A percentile compares a stretch with the other conserved stretches of the same genome.
Conservation (phyloP, 345 rosid genomes). For the Erysimum cheiranthoides region DNA sequence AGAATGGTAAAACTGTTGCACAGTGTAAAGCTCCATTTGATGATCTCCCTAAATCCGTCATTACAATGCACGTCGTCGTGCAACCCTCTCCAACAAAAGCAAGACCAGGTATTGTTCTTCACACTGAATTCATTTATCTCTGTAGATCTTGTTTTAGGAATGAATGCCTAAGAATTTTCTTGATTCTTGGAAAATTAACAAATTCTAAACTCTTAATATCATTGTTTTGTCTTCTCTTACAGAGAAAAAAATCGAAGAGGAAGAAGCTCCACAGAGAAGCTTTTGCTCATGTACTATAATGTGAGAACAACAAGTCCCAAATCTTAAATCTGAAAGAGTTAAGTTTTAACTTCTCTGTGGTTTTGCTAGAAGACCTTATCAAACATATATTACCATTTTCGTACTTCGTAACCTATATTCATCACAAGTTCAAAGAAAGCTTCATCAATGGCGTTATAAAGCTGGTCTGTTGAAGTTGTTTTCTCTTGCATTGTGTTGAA, state of each 20-base stretch:
- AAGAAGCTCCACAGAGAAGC: slow-evolving; percentile 59
- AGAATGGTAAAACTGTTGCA: slow-evolving; percentile 81
- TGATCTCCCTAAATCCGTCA: slow-evolving; percentile 69
- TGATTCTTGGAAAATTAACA: neutral
- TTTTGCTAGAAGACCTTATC: slow-evolving; percentile 8
- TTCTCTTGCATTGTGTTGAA: slow-evolving; percentile 26
- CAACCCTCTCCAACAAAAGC: slow-evolving; percentile 76
- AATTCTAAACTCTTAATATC: slow-evolving; percentile 4
- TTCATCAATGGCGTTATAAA: slow-evolving; percentile 24
- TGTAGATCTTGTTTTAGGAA: slow-evolving; percentile 8
- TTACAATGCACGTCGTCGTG: slow-evolving; percentile 96
- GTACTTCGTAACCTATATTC: neutral
- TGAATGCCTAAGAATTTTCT: neutral
- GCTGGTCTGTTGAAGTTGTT: slow-evolving; percentile 10
- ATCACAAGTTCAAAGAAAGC: slow-evolving; percentile 24
- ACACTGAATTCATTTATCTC: neutral
- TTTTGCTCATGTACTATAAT: slow-evolving; percentile 75
- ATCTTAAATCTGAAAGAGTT: neutral
- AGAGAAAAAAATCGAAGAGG: slow-evolving; percentile 80
- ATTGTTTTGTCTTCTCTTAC: slow-evolving; percentile 38
- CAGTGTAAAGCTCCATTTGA: slow-evolving; percentile 86
- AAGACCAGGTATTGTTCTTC: slow-evolving; percentile 57
- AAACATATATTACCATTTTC: slow-evolving; percentile 9
- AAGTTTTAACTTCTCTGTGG: slow-evolving; percentile 26
- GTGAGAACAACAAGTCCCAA: slow-evolving; percentile 44